phyloP scores from a whole-genome alignment of 208 protist genomes.

The Trypanosoma cruzi region DNA sequence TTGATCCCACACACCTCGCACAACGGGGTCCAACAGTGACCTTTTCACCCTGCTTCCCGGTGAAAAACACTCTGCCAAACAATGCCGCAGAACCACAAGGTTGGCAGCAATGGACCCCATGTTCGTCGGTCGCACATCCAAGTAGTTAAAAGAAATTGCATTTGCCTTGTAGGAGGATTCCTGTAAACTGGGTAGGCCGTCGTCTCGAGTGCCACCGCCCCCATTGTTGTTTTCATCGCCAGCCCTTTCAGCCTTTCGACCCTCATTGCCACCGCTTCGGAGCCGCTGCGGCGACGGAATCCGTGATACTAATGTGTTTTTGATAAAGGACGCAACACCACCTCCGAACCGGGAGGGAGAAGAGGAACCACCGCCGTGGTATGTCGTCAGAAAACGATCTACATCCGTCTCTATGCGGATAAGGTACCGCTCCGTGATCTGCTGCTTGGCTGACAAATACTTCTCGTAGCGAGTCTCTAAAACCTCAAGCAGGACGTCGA shows the following conservation, averaged over 20 bases:
- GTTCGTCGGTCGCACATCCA: constrained; percentile 49
- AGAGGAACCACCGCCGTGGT: constrained; percentile 30
- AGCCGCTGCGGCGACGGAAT: constrained; percentile 5
- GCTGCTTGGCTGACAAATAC: constrained; percentile 50
- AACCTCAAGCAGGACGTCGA: constrained; percentile 42
- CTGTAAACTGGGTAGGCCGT: not conserved
- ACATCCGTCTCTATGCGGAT: constrained; percentile 58
- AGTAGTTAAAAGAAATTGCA: constrained; percentile 56
- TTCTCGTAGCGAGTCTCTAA: constrained; percentile 42
- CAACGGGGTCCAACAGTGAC: constrained; percentile 46
- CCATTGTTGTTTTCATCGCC: constrained; percentile 2
- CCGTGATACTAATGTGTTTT: constrained; percentile 7
- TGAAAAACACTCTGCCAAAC: constrained; percentile 8
- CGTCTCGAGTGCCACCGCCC: not conserved
- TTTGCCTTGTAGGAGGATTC: constrained; percentile 41
- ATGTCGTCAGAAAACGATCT: constrained; percentile 50
- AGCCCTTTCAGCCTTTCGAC: not conserved
- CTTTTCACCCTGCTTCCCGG: constrained; percentile 24
- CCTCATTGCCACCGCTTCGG: not conserved
- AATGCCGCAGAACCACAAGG: constrained; percentile 24
- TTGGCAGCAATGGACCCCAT: constrained; percentile 26
- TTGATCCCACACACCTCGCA: constrained; percentile 53
- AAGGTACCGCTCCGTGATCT: constrained; percentile 61
- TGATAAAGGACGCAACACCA: constrained; percentile 27
- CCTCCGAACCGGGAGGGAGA: constrained; percentile 5